These are phyloP conservation scores for Chaetomiaceae sp. DNA, from an alignment of 2,329 filamentous ascomycete genomes.

Conservation along the genomic window DNA sequence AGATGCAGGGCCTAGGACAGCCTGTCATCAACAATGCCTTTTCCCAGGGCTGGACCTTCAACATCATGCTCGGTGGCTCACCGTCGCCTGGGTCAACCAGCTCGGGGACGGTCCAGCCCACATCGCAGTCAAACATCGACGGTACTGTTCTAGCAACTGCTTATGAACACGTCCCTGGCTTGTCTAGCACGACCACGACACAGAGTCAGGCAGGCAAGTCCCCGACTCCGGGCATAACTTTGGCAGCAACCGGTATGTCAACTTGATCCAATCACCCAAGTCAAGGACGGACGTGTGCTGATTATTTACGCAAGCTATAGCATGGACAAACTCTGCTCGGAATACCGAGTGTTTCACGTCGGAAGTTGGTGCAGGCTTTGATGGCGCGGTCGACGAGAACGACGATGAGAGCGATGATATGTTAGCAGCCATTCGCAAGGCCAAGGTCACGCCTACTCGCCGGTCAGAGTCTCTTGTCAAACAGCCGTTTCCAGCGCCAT, in stretches of 20 bases:
- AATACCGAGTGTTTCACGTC: neutral
- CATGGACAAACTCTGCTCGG: neutral
- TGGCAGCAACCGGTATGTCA: no score
- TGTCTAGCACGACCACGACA: neutral
- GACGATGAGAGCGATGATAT: constrained; percentile 3
- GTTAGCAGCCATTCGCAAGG: neutral
- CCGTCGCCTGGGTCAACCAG: neutral
- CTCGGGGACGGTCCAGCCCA: neutral
- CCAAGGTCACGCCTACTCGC: no score
- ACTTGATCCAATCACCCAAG: no score
- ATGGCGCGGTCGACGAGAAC: no score
- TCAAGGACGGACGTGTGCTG: no score
- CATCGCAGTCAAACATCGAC: neutral
- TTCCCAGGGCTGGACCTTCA: constrained; percentile 8
- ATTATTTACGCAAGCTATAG: no score
- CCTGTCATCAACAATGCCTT: neutral
- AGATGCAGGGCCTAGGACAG: neutral
- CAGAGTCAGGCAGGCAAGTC: neutral
- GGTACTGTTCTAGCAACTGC: neutral
- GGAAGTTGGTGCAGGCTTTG: neutral
- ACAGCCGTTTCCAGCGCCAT: neutral
- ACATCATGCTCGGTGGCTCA: neutral
- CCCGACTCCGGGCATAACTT: no score
- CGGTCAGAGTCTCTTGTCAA: neutral
- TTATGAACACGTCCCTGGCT: no score